Evolutionary conservation across 371 early-diverging fungal species (phyloP).

Genomic region (Rhizopus sp.): DNA sequence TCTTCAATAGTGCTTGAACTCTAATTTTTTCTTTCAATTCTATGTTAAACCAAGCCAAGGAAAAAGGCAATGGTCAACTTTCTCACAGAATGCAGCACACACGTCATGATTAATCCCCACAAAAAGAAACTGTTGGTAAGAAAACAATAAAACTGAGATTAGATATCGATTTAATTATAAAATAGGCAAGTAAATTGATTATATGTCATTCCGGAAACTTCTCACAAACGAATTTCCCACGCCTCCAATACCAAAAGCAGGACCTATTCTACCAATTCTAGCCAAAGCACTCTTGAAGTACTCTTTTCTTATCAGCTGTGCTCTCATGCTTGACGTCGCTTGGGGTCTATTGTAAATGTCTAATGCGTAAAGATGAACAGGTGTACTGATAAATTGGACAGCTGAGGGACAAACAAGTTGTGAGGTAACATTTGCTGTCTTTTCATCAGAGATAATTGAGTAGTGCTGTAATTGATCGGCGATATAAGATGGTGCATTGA

Average conservation of each 20-base stretch:
- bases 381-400: slow-evolving; percentile 60
- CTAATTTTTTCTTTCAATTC: background rate
- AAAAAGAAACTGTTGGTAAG: too few species aligned
- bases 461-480: slow-evolving; percentile 28
- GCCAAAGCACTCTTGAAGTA: slow-evolving; percentile 62
- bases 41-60: too few species aligned
- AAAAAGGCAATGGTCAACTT: too few species aligned
- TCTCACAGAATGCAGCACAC: too few species aligned
- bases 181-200: background rate
- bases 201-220: slow-evolving; percentile 17
- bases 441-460: slow-evolving; percentile 11
- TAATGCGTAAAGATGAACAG: slow-evolving; percentile 61
- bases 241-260: slow-evolving; percentile 75
- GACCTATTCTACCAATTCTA: slow-evolving; percentile 65
- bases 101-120: too few species aligned
- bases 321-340: slow-evolving; percentile 29
- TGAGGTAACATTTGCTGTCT: slow-evolving; percentile 37
- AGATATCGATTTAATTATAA: background rate
- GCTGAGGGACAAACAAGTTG: slow-evolving; percentile 61
- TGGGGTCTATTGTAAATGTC: slow-evolving; percentile 62
- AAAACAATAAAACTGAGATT: too few species aligned
- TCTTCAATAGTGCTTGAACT: background rate
- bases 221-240: slow-evolving; percentile 56
- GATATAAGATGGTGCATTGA: slow-evolving; percentile 60
- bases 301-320: slow-evolving; percentile 43